A percentile compares a stretch with the other conserved stretches of the same genome.
Evolutionary conservation across 768 basidiomycete species (phyloP).

Genomic region (Podaxis rugospora): DNA sequence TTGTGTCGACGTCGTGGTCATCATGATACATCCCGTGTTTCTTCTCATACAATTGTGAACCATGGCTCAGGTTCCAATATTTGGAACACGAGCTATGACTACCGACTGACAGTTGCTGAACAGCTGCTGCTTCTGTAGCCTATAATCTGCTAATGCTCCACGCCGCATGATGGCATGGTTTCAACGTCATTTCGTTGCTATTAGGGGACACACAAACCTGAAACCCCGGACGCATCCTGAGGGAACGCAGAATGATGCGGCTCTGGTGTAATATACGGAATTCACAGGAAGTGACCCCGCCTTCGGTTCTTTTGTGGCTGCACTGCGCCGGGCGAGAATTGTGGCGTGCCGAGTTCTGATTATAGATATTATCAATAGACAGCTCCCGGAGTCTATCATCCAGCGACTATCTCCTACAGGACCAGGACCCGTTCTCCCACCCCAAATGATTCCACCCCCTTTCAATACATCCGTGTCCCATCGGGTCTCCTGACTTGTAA

Average conservation of each 20-base stretch:
- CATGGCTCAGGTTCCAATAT: background rate
- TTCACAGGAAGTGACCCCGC: no score
- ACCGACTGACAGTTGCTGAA: background rate
- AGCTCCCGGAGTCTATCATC: no score
- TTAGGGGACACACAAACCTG: background rate
- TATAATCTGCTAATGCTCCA: background rate
- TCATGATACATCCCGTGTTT: background rate
- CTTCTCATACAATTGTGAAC: background rate
- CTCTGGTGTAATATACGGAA: background rate
- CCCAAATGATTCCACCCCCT: no score
- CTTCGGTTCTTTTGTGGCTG: no score
- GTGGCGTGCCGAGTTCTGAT: background rate
- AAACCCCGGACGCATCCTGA: background rate
- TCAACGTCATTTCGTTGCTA: background rate
- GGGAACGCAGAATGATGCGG: background rate
- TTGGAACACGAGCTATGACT: background rate
- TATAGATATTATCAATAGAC: background rate
- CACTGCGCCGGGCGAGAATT: background rate
- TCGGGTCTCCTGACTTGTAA: no score
- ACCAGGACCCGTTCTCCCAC: no score
- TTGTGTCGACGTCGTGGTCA: background rate
- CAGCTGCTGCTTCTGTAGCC: background rate
- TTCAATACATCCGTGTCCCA: no score
- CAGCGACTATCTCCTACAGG: no score
- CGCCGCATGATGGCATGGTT: background rate